Evolutionary conservation across 352 stramenopile genomes (phyloP).

Genomic region (Blastocystis sp.): DNA sequence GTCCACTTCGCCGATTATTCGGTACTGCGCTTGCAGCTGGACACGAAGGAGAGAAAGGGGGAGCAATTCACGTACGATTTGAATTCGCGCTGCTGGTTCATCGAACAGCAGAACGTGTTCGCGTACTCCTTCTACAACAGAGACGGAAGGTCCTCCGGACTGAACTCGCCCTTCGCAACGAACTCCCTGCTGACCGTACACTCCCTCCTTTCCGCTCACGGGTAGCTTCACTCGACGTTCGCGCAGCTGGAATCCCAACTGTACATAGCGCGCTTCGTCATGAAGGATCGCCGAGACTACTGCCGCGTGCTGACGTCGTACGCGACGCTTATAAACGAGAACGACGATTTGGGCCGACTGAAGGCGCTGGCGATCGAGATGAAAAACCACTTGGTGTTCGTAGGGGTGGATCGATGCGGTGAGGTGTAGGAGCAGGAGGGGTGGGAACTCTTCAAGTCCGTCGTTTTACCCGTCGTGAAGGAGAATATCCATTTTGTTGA

Average conservation of each 20-base stretch:
- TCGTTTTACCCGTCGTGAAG: constrained; percentile 55
- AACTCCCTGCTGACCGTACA: constrained; percentile 8
- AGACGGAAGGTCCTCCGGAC: too few species aligned
- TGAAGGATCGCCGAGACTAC: background rate
- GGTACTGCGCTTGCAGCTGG: background rate
- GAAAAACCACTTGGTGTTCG: background rate
- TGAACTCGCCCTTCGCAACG: background rate
- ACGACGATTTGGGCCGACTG: constrained; percentile 25
- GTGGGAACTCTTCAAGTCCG: constrained; percentile 28
- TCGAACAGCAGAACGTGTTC: background rate
- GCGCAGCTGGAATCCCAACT: background rate
- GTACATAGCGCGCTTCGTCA: constrained; percentile 6
- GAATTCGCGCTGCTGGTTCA: background rate
- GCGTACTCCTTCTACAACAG: background rate
- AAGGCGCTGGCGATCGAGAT: background rate
- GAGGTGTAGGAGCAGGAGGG: constrained; percentile 11
- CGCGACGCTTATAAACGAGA: constrained; percentile 13
- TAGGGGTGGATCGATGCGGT: background rate
- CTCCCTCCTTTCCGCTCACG: background rate
- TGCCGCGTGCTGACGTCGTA: constrained; percentile 5
- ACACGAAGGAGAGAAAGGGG: background rate
- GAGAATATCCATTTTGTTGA: constrained; percentile 38
- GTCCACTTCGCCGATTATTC: background rate
- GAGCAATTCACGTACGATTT: background rate
- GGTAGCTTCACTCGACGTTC: background rate